A percentile compares a stretch with the other conserved stretches of the same genome.
These are phyloP conservation scores for Cryptococcus sp. DNA, from an alignment of 1,284 basidiomycete species.

Conservation along the genomic window DNA sequence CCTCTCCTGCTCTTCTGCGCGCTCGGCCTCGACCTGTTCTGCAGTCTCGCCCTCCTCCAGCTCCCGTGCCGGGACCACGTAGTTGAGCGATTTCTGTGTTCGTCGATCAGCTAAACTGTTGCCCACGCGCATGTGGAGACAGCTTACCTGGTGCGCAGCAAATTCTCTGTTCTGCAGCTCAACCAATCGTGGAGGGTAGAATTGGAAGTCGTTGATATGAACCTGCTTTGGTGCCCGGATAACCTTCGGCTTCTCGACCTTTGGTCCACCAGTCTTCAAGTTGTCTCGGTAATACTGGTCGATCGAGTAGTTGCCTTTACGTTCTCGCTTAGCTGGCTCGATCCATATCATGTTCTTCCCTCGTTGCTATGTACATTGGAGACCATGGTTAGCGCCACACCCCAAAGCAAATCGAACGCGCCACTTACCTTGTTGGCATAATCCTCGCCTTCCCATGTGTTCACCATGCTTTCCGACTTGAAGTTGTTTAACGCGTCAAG, in stretches of 20 bases:
- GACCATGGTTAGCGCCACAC: background rate
- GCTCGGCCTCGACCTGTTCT: slow-evolving; percentile 82
- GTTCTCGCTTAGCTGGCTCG: slow-evolving; percentile 91
- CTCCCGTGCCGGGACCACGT: slow-evolving; percentile 71
- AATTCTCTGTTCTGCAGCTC: slow-evolving; percentile 87
- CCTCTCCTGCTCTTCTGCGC: slow-evolving; percentile 75
- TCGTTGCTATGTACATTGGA: slow-evolving; percentile 54
- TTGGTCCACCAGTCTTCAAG: slow-evolving; percentile 66
- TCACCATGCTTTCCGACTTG: slow-evolving; percentile 81
- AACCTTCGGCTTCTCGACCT: slow-evolving; percentile 81
- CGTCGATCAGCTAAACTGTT: slow-evolving; percentile 1
- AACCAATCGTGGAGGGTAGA: slow-evolving; percentile 81
- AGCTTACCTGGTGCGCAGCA: slow-evolving; percentile 71
- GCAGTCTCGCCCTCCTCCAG: slow-evolving; percentile 69
- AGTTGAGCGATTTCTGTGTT: slow-evolving; percentile 61
- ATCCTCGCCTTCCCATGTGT: slow-evolving; percentile 97
- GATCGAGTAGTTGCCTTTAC: slow-evolving; percentile 94
- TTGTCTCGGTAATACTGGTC: slow-evolving; percentile 94
- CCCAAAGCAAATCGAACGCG: background rate
- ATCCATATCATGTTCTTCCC: slow-evolving; percentile 70
- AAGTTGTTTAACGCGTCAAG: slow-evolving; percentile 96
- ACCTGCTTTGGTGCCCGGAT: slow-evolving; percentile 89
- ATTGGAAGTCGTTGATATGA: slow-evolving; percentile 91
- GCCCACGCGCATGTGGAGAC: background rate
- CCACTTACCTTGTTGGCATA: slow-evolving; percentile 69